Conservation (phyloP, 192 early-diverging fungal genomes). For the Umbelopsis sp. region DNA sequence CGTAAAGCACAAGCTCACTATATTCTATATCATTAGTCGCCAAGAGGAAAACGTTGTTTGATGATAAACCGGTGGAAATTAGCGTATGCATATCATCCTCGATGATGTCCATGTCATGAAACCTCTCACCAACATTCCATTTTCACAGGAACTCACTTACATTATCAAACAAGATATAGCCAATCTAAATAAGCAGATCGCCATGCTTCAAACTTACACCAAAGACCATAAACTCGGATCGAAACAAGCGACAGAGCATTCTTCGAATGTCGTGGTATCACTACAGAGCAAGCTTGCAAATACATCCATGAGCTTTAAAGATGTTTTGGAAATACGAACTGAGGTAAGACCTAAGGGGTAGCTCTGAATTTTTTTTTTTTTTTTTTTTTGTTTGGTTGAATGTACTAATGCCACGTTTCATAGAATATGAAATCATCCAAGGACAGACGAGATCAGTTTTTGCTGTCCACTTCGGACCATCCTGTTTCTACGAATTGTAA, state of each 20-base stretch:
- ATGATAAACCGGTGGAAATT: constrained; percentile 96
- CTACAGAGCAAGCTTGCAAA: constrained; percentile 90
- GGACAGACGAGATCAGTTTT: constrained; percentile 87
- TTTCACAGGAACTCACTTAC: constrained; percentile 77
- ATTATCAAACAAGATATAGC: constrained; percentile 97
- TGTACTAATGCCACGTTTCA: too few relatives aligned
- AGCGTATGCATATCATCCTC: constrained; percentile 54
- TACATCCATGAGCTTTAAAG: constrained; percentile 90
- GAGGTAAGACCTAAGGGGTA: constrained; percentile 37
- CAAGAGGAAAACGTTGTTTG: constrained; percentile 95
- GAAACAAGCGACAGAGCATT: constrained; percentile 88
- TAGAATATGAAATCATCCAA: constrained; percentile 95
- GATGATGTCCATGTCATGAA: neutral
- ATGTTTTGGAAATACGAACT: constrained; percentile 94
- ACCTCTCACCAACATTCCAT: neutral
- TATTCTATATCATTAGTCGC: constrained; percentile 60
- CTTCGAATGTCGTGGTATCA: constrained; percentile 86
- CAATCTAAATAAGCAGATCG: constrained; percentile 91
- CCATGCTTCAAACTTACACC: constrained; percentile 72
- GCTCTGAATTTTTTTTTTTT: neutral
- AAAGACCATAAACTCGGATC: constrained; percentile 51
- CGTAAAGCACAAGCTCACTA: neutral
- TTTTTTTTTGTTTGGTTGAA: neutral
- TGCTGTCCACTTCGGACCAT: constrained; percentile 55
- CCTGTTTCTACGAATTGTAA: constrained; percentile 31